phyloP scores from a whole-genome alignment of 306 rosid species.

The Phaseolus lunatus region DNA sequence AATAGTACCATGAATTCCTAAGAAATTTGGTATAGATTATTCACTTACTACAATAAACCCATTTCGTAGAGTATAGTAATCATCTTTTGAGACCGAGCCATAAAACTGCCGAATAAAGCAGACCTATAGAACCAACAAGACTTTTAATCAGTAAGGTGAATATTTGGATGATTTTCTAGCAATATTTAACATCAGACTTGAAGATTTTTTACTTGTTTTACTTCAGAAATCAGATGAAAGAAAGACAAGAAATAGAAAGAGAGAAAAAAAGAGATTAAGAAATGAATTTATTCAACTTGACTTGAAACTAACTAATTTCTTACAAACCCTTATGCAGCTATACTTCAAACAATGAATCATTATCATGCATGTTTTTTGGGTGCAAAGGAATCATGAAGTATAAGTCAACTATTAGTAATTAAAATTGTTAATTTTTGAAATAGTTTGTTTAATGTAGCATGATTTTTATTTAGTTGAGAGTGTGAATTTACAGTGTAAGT shows the following conservation, averaged over 20 bases:
- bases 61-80: slow-evolving; percentile 70
- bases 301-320: too few relatives aligned
- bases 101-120: slow-evolving; percentile 67
- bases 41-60: slow-evolving; percentile 71
- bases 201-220: neutral
- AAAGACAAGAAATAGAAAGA: neutral
- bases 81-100: slow-evolving; percentile 65
- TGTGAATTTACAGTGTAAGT: too few relatives aligned
- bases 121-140: slow-evolving; percentile 41
- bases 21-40: slow-evolving; percentile 12
- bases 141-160: neutral
- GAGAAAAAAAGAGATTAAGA: too few relatives aligned
- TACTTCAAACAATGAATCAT: too few relatives aligned
- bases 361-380: too few relatives aligned
- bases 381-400: too few relatives aligned
- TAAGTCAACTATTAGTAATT: too few relatives aligned
- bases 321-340: too few relatives aligned
- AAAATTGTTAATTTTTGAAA: too few relatives aligned
- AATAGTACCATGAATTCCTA: slow-evolving; percentile 31
- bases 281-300: too few relatives aligned
- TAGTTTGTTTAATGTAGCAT: too few relatives aligned
- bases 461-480: too few relatives aligned
- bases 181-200: neutral
- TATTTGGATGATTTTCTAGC: neutral
- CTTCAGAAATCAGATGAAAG: neutral